Conservation (phyloP, 176 grass and related monocot genomes). For the Musa troglodytarum region DNA sequence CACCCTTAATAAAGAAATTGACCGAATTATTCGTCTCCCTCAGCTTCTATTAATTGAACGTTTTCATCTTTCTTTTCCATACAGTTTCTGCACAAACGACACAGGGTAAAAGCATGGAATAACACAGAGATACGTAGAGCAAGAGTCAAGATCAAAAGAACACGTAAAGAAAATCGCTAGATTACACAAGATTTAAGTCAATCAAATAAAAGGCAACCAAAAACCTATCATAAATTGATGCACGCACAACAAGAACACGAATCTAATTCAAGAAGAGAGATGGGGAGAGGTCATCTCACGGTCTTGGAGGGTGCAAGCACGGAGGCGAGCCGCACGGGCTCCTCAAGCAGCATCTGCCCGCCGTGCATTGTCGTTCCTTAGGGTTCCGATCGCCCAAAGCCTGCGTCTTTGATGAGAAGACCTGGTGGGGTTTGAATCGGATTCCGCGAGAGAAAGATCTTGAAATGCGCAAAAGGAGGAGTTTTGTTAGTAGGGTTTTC, state of each 20-base stretch:
- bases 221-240: no score
- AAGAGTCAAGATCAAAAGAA: background rate
- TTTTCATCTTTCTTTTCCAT: background rate
- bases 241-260: background rate
- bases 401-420: background rate
- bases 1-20: no score
- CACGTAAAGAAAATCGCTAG: background rate
- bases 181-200: no score
- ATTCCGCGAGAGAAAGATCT: background rate
- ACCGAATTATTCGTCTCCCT: background rate
- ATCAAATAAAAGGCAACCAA: no score
- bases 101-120: background rate
- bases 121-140: background rate
- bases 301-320: conserved; percentile 51
- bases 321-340: conserved; percentile 70
- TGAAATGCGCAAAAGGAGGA: no score
- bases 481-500: no score
- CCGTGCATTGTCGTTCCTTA: conserved; percentile 44
- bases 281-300: conserved; percentile 29
- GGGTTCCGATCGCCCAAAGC: background rate
- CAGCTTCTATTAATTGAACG: background rate
- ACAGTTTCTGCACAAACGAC: background rate
- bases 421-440: background rate
- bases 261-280: background rate
- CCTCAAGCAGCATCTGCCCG: conserved; percentile 81